phyloP scores from a whole-genome alignment of 2,329 filamentous ascomycete species.

The Microcyclosporella mali region DNA sequence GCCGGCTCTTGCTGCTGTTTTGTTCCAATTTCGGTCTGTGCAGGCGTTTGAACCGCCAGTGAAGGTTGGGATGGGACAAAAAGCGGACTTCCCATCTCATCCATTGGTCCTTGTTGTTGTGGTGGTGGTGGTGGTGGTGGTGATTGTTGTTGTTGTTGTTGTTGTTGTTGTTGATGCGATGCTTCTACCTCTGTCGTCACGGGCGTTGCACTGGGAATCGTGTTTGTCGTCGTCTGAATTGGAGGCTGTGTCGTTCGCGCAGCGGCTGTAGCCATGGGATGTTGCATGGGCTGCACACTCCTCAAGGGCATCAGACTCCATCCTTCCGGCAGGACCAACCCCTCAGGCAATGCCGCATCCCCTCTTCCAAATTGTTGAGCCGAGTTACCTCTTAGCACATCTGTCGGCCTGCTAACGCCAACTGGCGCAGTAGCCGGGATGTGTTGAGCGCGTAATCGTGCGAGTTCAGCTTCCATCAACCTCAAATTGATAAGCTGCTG shows the following conservation, averaged over 20 bases:
- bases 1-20: neutral
- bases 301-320: slow-evolving; percentile 47
- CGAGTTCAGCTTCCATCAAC: slow-evolving; percentile 60
- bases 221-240: neutral
- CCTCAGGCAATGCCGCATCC: slow-evolving; percentile 46
- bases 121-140: neutral
- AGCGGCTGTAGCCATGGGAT: too few relatives aligned
- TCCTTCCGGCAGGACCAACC: slow-evolving; percentile 47
- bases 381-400: slow-evolving; percentile 19
- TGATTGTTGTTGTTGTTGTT: neutral
- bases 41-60: neutral
- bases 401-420: too few relatives aligned
- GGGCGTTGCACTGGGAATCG: neutral
- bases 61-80: slow-evolving; percentile 20
- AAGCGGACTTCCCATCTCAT: slow-evolving; percentile 26
- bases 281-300: slow-evolving; percentile 12
- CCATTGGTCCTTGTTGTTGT: slow-evolving; percentile 18
- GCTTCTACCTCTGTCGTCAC: neutral
- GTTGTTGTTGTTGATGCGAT: neutral
- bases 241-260: too few relatives aligned
- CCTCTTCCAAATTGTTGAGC: slow-evolving; percentile 35
- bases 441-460: slow-evolving; percentile 50
- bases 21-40: neutral
- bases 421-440: slow-evolving; percentile 19
- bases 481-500: slow-evolving; percentile 65